phyloP scores from a whole-genome alignment of 371 early-diverging fungal species.

The Apophysomyces sp. region DNA sequence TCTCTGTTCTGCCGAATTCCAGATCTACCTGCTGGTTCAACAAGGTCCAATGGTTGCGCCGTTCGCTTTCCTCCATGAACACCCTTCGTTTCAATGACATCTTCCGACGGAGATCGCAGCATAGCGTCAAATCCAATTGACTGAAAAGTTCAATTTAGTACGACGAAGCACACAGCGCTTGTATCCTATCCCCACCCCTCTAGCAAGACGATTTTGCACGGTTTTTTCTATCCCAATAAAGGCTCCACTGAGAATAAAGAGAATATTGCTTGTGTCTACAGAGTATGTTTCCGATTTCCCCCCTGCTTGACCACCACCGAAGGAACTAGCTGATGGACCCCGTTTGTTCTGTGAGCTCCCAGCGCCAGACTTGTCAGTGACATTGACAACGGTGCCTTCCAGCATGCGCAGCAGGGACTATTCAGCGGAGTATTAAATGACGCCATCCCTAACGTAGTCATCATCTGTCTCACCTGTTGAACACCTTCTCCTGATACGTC shows the following conservation, averaged over 20 bases:
- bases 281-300: slow-evolving; percentile 79
- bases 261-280: slow-evolving; percentile 89
- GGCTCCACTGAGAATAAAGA: slow-evolving; percentile 90
- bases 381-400: slow-evolving; percentile 85
- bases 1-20: neutral
- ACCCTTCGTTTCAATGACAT: slow-evolving; percentile 7
- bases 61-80: slow-evolving; percentile 1
- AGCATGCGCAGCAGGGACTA: slow-evolving; percentile 79
- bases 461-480: slow-evolving; percentile 71
- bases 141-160: slow-evolving; percentile 9
- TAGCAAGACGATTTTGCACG: slow-evolving; percentile 73
- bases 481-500: slow-evolving; percentile 96
- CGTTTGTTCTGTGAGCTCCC: slow-evolving; percentile 39
- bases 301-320: slow-evolving; percentile 38
- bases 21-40: slow-evolving; percentile 65
- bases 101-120: slow-evolving; percentile 28
- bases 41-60: slow-evolving; percentile 46
- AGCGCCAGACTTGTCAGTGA: slow-evolving; percentile 79
- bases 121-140: slow-evolving; percentile 79
- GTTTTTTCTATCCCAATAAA: slow-evolving; percentile 89
- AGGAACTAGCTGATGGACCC: slow-evolving; percentile 41
- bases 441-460: neutral
- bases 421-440: too few species aligned
- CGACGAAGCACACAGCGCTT: neutral
- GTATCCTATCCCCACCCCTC: slow-evolving; percentile 52